A percentile compares a stretch with the other conserved stretches of the same genome.
phyloP scores from a whole-genome alignment of 352 stramenopile genomes.

The Globisporangium lucens region DNA sequence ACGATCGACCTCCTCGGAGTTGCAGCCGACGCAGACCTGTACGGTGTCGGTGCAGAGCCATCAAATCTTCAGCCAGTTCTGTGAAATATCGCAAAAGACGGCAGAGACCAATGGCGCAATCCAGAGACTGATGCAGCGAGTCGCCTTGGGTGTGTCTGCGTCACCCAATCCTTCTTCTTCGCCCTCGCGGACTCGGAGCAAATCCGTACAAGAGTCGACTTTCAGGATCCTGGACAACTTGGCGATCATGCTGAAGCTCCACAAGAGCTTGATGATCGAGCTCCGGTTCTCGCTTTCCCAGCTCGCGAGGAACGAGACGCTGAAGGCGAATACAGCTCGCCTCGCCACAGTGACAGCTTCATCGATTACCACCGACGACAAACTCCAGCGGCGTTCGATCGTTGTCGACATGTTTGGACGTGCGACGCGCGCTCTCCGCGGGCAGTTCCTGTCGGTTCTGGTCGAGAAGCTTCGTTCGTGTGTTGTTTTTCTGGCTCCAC shows the following conservation, averaged over 20 bases:
- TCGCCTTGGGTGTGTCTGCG: background rate
- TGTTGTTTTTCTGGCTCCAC: background rate
- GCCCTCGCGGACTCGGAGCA: background rate
- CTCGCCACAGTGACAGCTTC: no score
- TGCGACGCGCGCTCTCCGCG: constrained; percentile 26
- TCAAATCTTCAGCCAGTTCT: constrained; percentile 9
- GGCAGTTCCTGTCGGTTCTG: background rate
- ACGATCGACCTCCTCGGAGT: background rate
- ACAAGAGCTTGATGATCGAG: constrained; percentile 15
- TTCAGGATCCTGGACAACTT: constrained; percentile 20
- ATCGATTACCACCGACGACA: background rate
- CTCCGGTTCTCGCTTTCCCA: constrained; percentile 9
- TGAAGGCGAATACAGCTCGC: background rate
- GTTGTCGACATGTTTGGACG: constrained; percentile 19
- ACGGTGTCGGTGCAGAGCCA: constrained; percentile 2
- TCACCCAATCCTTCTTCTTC: background rate
- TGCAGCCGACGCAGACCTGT: background rate
- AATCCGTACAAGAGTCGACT: background rate
- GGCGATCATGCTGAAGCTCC: constrained; percentile 28
- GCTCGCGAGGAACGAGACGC: background rate
- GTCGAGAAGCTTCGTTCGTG: background rate
- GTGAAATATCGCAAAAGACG: constrained; percentile 1
- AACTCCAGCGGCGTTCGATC: background rate
- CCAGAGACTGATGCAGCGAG: background rate
- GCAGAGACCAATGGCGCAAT: constrained; percentile 20